Conservation (phyloP, 768 basidiomycete species). For the Tulasnella sp. region DNA sequence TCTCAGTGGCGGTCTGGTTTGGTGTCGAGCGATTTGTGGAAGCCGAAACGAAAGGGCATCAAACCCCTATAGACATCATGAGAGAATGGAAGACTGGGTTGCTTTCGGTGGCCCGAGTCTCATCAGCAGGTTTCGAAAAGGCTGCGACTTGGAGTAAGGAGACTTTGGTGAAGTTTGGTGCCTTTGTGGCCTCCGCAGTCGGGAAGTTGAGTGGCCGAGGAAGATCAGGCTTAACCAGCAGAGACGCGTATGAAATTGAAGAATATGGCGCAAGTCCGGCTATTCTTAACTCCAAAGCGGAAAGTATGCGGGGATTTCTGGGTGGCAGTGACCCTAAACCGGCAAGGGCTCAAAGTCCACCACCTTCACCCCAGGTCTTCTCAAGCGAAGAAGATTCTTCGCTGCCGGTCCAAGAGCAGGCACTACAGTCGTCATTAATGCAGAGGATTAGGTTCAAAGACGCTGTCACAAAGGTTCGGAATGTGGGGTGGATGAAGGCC, state of each 20-base stretch:
- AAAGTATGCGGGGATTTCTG: not conserved
- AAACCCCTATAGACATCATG: not conserved
- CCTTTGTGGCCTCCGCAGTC: not conserved
- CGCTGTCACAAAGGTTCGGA: not conserved
- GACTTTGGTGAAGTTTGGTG: not conserved
- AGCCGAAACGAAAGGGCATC: conserved; percentile 9
- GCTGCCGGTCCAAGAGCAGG: not conserved
- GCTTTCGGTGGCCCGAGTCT: not conserved
- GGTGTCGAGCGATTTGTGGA: conserved; percentile 23
- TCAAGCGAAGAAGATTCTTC: not conserved
- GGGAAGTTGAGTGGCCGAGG: not conserved
- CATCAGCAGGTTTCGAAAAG: not conserved
- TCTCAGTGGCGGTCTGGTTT: conserved; percentile 28
- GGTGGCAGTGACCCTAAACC: not conserved
- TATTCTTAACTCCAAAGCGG: not conserved
- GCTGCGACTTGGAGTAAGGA: not conserved
- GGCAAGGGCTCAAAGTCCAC: not conserved
- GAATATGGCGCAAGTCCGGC: not conserved
- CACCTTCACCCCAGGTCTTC: not conserved
- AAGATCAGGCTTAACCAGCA: not conserved
- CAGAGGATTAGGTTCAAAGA: not conserved
- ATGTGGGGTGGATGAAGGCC: not conserved
- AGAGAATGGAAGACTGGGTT: not conserved
- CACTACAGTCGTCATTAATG: not conserved
- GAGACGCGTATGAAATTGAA: not conserved